Conservation (phyloP, 2,329 filamentous ascomycete species). For the Epichloe bromicola region DNA sequence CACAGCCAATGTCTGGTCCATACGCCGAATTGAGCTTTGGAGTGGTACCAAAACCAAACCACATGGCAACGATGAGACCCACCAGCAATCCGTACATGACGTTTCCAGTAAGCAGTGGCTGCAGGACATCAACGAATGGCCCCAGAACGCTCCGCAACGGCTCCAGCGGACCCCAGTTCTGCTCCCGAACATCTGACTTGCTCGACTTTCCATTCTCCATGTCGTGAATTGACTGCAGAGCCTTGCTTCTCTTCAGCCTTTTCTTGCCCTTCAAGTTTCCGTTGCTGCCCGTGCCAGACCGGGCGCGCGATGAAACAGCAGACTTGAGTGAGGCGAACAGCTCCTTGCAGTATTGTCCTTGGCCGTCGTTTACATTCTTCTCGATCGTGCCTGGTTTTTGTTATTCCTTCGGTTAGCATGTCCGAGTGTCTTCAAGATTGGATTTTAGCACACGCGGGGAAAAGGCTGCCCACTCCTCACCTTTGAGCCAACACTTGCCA, state of each 20-base stretch:
- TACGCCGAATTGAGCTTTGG: conserved; percentile 25
- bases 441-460: no score
- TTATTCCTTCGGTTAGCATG: no score
- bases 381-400: conserved; percentile 67
- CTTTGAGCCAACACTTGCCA: conserved; percentile 95
- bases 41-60: conserved; percentile 51
- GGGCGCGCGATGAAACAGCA: conserved; percentile 54
- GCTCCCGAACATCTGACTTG: conserved; percentile 28
- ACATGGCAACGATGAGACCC: conserved; percentile 59
- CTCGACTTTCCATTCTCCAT: conserved; percentile 25
- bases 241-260: conserved; percentile 42
- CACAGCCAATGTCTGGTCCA: conserved; percentile 19
- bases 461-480: conserved; percentile 36
- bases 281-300: conserved; percentile 31
- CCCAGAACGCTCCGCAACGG: conserved; percentile 58
- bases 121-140: conserved; percentile 55
- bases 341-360: conserved; percentile 69
- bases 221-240: conserved; percentile 30
- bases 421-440: no score
- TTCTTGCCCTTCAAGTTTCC: conserved; percentile 46
- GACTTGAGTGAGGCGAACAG: conserved; percentile 61
- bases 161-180: conserved; percentile 70
- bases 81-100: conserved; percentile 64
- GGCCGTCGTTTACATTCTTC: conserved; percentile 85
- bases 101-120: conserved; percentile 62